Conservation (phyloP, 805 yeast genomes). For the Candida coleopterorum region DNA sequence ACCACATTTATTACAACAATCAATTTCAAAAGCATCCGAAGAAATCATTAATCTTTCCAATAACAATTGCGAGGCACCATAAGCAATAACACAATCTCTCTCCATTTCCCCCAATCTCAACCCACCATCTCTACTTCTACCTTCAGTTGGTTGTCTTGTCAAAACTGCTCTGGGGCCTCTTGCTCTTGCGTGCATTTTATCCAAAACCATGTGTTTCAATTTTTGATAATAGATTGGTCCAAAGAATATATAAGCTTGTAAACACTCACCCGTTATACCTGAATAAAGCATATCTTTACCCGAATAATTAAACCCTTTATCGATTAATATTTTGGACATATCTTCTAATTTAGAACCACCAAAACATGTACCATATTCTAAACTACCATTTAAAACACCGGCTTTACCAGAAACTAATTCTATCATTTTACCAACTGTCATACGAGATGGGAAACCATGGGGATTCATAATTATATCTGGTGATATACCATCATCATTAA, state of each 20-base stretch:
- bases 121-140: constrained; percentile 99
- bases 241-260: constrained; percentile 96
- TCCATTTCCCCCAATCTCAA: constrained; percentile 99
- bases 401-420: constrained; percentile 96
- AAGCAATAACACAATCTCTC: constrained; percentile 98
- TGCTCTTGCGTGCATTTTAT: constrained; percentile 99
- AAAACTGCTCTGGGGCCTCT: constrained; percentile 98
- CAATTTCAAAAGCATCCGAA: constrained; percentile 97
- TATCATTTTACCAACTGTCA: constrained; percentile 99
- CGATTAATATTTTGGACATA: constrained; percentile 86
- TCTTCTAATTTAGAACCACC: constrained; percentile 97
- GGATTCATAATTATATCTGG: constrained; percentile 99
- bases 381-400: constrained; percentile 85
- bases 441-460: constrained; percentile 99
- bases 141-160: constrained; percentile 98
- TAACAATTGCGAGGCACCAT: constrained; percentile 94
- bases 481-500: constrained; percentile 82
- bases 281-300: constrained; percentile 98
- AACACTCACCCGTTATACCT: constrained; percentile 95
- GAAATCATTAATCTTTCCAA: constrained; percentile 93
- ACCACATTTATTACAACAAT: constrained; percentile 90
- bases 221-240: constrained; percentile 98
- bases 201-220: constrained; percentile 97
- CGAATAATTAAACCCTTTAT: constrained; percentile 87
- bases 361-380: constrained; percentile 96